Base-by-base conservation (phyloP, 1,284 basidiomycete genomes). In the Somion occarium region DNA sequence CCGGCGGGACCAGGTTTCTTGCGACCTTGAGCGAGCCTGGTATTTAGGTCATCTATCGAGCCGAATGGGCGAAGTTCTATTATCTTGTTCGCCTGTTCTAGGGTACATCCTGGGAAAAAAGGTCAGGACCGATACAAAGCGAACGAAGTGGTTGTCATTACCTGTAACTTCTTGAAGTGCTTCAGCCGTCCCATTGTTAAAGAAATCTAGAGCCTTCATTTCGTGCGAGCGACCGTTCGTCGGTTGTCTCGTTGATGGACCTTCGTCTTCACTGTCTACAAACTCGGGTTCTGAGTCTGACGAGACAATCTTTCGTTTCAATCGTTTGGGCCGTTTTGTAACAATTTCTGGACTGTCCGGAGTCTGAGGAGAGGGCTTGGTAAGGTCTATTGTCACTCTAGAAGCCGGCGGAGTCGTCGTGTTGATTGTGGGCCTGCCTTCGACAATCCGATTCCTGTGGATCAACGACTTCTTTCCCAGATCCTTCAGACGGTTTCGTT, bases 101-200 rank as follows among this genome's bases (percentile, higher is more conserved):
- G 69, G 13, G 80, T 85, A 64, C 94, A 98, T 3, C 93, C 93
- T 95, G 58, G 37, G 55, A n/a, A 46, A 49, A 30, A 53, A 12
- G 27, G 44, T 57, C 44, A 61, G 41, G 62, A 56, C 38, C 48
- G 5, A 18, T 19, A 46, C 25, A 45, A 20, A 41, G 37, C 7
- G 50, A 26, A 68, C 82, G 50, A n/a, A n/a, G n/a, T n/a, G n/a
- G n/a, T n/a, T n/a, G n/a, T n/a, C n/a, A n/a, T n/a, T 65, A 93
- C 94, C 93, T 46, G 93, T 96, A 38, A 98, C 73, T 60, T 97
- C 94, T 55, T 93, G 89, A 30, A 99, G 67, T 18, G 83, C 84
- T 49, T 87, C 89, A 13, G 77, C 70, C 5, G 79, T 77, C 38
- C 85, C 82, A 12, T 76, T 76, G 60, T 98, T 98, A 74, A 98